Percentiles rank a stretch among this genome's conserved stretches.
These are phyloP conservation scores for Patellifolia procumbens DNA, from an alignment of 179 eudicot species.

Conservation along the genomic window DNA sequence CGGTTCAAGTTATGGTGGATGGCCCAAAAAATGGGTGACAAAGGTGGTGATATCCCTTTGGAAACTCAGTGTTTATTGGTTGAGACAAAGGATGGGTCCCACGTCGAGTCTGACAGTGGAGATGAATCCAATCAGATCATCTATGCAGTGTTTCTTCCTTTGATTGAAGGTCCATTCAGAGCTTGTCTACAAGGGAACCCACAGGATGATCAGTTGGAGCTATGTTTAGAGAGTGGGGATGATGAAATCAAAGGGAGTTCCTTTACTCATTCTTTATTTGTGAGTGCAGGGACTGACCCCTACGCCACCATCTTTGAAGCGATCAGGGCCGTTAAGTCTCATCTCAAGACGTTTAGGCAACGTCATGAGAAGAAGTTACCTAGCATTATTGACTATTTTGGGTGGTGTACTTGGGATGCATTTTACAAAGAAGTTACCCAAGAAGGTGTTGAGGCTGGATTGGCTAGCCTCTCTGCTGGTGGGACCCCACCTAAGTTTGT, in stretches of 20 bases:
- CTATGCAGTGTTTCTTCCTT: constrained; percentile 75
- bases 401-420: constrained; percentile 99
- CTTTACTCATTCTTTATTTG: constrained; percentile 55
- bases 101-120: constrained; percentile 42
- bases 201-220: constrained; percentile 59
- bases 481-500: constrained; percentile 80
- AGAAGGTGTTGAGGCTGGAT: constrained; percentile 89
- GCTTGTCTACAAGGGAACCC: constrained; percentile 78
- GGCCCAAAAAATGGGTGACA: constrained; percentile 88
- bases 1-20: constrained; percentile 98
- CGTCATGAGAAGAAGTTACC: constrained; percentile 79
- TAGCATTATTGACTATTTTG: constrained; percentile 76
- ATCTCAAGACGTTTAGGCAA: constrained; percentile 68
- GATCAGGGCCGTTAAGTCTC: constrained; percentile 59
- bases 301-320: constrained; percentile 62
- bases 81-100: constrained; percentile 62
- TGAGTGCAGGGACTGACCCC: constrained; percentile 75
- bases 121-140: constrained; percentile 40
- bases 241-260: constrained; percentile 42
- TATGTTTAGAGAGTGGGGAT: constrained; percentile 90
- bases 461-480: constrained; percentile 57
- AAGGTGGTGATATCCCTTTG: constrained; percentile 70
- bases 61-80: constrained; percentile 93
- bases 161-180: constrained; percentile 81
- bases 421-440: constrained; percentile 90